A percentile compares a stretch with the other conserved stretches of the same genome.
These are phyloP conservation scores for Paramarasmius palmivorus DNA, from an alignment of 1,284 basidiomycete species.

Conservation along the genomic window DNA sequence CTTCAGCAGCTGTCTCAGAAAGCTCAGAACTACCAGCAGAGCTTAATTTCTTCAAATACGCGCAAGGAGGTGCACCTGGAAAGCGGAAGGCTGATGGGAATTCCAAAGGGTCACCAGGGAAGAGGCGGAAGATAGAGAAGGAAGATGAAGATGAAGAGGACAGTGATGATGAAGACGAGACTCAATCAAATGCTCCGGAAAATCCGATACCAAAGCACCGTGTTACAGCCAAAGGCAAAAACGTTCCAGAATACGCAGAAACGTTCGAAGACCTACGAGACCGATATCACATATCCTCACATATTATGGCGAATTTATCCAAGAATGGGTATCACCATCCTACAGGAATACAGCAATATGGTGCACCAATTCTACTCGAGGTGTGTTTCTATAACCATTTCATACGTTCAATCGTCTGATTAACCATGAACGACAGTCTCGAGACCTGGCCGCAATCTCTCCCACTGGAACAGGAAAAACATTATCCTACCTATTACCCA, in stretches of 20 bases:
- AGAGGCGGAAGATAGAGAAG: conserved; percentile 35
- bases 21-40: conserved; percentile 67
- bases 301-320: conserved; percentile 61
- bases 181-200: conserved; percentile 8
- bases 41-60: conserved; percentile 89
- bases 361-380: conserved; percentile 73
- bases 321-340: conserved; percentile 61
- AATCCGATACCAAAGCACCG: conserved; percentile 47
- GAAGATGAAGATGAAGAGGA: conserved; percentile 31
- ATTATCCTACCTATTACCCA: conserved; percentile 83
- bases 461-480: conserved; percentile 97
- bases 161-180: conserved; percentile 27
- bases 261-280: conserved; percentile 59
- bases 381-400: conserved; percentile 38
- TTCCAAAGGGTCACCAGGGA: conserved; percentile 14
- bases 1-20: not conserved
- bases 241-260: conserved; percentile 59
- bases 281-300: conserved; percentile 56
- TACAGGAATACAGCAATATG: conserved; percentile 75
- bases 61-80: conserved; percentile 44
- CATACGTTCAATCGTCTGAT: no score
- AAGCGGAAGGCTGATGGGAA: conserved; percentile 45
- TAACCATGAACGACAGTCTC: no score
- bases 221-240: conserved; percentile 67
- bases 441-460: conserved; percentile 89